Conservation (phyloP, 2,329 filamentous ascomycete species). For the Trichoderma atroviride region DNA sequence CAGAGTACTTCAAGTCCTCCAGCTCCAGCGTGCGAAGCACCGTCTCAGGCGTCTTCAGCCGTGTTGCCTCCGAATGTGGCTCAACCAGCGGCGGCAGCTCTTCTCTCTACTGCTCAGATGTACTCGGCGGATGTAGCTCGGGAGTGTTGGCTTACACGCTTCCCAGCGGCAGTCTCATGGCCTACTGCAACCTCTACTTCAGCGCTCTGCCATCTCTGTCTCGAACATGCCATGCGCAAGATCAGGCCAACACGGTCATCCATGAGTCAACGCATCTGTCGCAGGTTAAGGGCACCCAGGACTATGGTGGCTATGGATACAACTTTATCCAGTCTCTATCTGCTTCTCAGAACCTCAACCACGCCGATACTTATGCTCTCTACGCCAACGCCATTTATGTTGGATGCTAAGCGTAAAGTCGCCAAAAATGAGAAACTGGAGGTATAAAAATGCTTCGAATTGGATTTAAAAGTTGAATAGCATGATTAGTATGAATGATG, state of each 20-base stretch:
- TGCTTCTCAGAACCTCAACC: constrained; percentile 55
- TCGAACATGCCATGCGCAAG: constrained; percentile 61
- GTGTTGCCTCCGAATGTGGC: constrained; percentile 59
- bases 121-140: constrained; percentile 53
- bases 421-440: background rate
- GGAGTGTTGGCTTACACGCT: constrained; percentile 65
- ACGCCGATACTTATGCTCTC: constrained; percentile 62
- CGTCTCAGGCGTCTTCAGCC: constrained; percentile 55
- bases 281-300: constrained; percentile 59
- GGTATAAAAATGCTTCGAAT: background rate
- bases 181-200: constrained; percentile 65
- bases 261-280: constrained; percentile 68
- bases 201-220: constrained; percentile 53
- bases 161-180: constrained; percentile 56
- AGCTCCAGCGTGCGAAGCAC: constrained; percentile 46
- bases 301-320: constrained; percentile 60
- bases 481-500: background rate
- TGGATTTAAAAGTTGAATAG: background rate
- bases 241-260: constrained; percentile 65
- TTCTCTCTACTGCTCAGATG: constrained; percentile 61
- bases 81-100: constrained; percentile 52
- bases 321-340: constrained; percentile 54
- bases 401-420: constrained; percentile 41
- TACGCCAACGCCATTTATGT: constrained; percentile 45
- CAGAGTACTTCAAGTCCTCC: constrained; percentile 67